Evolutionary conservation across 2,329 filamentous ascomycete genomes (phyloP).

Genomic region (Colletotrichum sp.): DNA sequence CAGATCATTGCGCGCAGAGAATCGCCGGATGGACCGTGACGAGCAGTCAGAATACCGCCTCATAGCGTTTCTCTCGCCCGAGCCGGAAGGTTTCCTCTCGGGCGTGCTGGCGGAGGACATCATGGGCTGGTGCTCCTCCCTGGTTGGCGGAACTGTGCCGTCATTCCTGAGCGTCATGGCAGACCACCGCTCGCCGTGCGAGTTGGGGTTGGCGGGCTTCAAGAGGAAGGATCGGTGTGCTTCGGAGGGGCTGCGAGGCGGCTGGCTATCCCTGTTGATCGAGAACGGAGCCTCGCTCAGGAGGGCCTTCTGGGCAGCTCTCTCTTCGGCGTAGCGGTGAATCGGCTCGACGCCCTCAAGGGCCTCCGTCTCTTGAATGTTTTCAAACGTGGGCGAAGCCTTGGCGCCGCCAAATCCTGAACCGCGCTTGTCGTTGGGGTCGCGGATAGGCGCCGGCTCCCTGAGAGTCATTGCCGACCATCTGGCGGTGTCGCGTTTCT

Average conservation of each 20-base stretch:
- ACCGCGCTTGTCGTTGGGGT: slow-evolving; percentile 4
- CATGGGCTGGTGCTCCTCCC: not conserved
- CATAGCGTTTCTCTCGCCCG: slow-evolving; percentile 1
- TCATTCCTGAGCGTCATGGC: slow-evolving; percentile 13
- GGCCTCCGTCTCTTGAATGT: slow-evolving; percentile 9
- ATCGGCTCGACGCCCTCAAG: not conserved
- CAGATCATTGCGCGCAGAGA: slow-evolving; percentile 12
- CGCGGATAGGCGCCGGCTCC: not conserved
- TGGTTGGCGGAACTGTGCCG: not conserved
- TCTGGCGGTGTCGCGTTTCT: slow-evolving; percentile 16
- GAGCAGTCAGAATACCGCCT: slow-evolving; percentile 15
- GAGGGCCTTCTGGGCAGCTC: not conserved
- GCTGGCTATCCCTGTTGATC: not conserved
- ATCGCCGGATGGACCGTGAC: slow-evolving; percentile 8
- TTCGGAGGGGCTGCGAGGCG: not conserved
- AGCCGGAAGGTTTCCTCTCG: not conserved
- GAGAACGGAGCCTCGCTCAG: slow-evolving; percentile 10
- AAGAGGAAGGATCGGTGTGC: slow-evolving; percentile 10
- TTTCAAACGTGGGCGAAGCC: slow-evolving; percentile 7
- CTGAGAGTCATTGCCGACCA: slow-evolving; percentile 15
- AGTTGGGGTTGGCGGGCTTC: slow-evolving; percentile 7
- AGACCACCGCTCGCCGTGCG: slow-evolving; percentile 8
- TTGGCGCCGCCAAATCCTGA: not conserved
- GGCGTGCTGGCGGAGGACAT: slow-evolving; percentile 3
- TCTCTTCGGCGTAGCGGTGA: slow-evolving; percentile 12